Percentiles rank a stretch among this genome's conserved stretches.
These are phyloP conservation scores for Triticum urartu DNA, from an alignment of 176 grass and related monocot genomes.

Conservation along the genomic window DNA sequence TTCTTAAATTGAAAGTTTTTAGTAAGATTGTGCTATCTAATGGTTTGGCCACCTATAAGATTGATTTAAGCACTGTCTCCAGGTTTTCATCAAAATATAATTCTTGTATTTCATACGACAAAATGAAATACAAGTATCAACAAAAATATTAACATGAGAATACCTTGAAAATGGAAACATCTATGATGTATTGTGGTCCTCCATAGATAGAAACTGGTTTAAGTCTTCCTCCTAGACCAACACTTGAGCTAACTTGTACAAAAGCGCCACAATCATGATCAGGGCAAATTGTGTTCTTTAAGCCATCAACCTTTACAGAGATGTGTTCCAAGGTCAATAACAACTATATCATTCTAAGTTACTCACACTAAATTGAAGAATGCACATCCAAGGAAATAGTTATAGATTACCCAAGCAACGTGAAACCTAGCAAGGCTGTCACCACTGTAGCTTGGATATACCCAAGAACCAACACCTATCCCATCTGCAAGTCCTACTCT, in stretches of 20 bases:
- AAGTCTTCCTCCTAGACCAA: constrained; percentile 18
- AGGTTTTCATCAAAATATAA: background rate
- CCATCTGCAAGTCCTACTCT: background rate
- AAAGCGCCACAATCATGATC: constrained; percentile 27
- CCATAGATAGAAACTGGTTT: background rate
- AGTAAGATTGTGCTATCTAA: background rate
- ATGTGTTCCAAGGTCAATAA: background rate
- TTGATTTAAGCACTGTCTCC: too few species aligned
- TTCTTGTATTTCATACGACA: background rate
- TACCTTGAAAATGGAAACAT: constrained; percentile 25
- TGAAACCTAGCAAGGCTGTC: constrained; percentile 9
- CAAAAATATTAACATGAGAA: background rate
- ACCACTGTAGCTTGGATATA: constrained; percentile 17
- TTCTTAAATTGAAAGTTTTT: background rate
- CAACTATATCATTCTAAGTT: background rate
- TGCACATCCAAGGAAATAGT: background rate
- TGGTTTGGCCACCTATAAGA: background rate
- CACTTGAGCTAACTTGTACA: constrained; percentile 22
- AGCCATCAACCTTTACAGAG: background rate
- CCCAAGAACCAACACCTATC: background rate
- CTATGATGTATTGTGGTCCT: background rate
- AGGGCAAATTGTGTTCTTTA: background rate
- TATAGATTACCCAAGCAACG: constrained; percentile 13
- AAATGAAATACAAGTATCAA: background rate
- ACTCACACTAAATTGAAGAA: background rate